These are phyloP conservation scores for Cryptococcus floricola DNA, from an alignment of 1,284 basidiomycete genomes.

Conservation along the genomic window DNA sequence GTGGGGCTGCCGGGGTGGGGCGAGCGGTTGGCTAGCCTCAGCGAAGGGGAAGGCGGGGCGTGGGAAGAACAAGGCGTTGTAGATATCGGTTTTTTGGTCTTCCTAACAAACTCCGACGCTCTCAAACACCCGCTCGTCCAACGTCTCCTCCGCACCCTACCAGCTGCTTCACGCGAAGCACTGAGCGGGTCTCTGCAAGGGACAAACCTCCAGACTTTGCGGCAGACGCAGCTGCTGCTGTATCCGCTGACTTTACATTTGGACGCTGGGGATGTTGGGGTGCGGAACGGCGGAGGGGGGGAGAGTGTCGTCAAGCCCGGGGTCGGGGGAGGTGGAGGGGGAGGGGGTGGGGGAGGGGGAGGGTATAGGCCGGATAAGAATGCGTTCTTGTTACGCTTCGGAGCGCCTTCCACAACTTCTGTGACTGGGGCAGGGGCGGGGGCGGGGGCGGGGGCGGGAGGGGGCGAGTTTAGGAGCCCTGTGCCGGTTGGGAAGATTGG, in stretches of 20 bases:
- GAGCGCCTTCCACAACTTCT: conserved; percentile 18
- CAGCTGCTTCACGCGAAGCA: no score
- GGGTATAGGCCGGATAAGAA: conserved; percentile 16
- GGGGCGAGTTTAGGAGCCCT: conserved; percentile 42
- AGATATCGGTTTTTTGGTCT: conserved; percentile 3
- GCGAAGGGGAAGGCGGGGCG: no score
- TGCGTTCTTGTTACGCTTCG: conserved; percentile 37
- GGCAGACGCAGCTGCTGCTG: conserved; percentile 37
- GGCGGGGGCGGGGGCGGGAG: conserved; percentile 4
- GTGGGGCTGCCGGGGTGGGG: no score
- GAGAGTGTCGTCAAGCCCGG: background rate
- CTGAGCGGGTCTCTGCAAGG: conserved; percentile 5
- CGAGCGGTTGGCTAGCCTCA: no score
- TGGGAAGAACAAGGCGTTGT: no score
- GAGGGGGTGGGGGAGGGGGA: background rate
- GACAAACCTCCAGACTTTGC: conserved; percentile 28
- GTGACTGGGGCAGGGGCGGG: background rate
- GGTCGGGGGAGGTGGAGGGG: background rate
- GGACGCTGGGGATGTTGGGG: no score
- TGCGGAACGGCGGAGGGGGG: no score
- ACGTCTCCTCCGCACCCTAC: no score
- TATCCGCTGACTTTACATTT: conserved; percentile 28
- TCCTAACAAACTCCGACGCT: background rate
- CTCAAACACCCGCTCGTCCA: no score
- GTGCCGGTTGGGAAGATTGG: conserved; percentile 44